A percentile compares a stretch with the other conserved stretches of the same genome.
Evolutionary conservation across 1,139 yeast species (phyloP).

Genomic region (Ogataea hybrid): DNA sequence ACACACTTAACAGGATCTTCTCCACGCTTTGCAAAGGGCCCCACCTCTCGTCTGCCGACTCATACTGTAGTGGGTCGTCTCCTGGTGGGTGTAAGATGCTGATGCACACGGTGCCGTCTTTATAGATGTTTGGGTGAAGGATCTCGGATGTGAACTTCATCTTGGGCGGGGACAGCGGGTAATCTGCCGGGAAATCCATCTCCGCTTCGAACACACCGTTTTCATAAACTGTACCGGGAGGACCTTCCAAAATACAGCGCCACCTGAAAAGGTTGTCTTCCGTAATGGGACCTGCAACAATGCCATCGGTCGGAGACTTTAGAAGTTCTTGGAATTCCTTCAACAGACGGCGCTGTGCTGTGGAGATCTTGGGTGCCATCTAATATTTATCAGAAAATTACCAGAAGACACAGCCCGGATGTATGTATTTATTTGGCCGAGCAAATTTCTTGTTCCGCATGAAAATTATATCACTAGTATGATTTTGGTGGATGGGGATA

Average conservation of each 20-base stretch:
- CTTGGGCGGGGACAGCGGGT: constrained; percentile 89
- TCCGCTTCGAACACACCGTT: constrained; percentile 90
- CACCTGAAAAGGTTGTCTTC: constrained; percentile 83
- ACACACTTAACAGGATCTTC: constrained; percentile 85
- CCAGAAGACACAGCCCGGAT: constrained; percentile 5
- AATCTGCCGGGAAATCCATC: constrained; percentile 81
- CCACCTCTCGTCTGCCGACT: constrained; percentile 95
- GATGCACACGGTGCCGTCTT: constrained; percentile 94
- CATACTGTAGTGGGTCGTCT: constrained; percentile 95
- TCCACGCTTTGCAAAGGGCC: constrained; percentile 97
- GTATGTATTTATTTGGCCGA: constrained; percentile 8
- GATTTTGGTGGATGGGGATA: constrained; percentile 82
- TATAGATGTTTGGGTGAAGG: constrained; percentile 89
- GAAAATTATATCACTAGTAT: constrained; percentile 35
- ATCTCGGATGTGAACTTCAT: constrained; percentile 82
- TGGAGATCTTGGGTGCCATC: constrained; percentile 34
- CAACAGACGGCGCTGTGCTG: constrained; percentile 83
- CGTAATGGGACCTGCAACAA: constrained; percentile 84
- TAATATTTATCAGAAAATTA: background rate
- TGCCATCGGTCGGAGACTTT: constrained; percentile 91
- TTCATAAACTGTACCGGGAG: constrained; percentile 90
- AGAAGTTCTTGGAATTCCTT: constrained; percentile 87
- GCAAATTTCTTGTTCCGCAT: constrained; percentile 15
- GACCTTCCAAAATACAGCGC: constrained; percentile 94
- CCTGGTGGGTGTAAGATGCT: constrained; percentile 96